Evolutionary conservation across 176 grass and related monocot genomes (phyloP).

Genomic region (Cenchrus purpureus): DNA sequence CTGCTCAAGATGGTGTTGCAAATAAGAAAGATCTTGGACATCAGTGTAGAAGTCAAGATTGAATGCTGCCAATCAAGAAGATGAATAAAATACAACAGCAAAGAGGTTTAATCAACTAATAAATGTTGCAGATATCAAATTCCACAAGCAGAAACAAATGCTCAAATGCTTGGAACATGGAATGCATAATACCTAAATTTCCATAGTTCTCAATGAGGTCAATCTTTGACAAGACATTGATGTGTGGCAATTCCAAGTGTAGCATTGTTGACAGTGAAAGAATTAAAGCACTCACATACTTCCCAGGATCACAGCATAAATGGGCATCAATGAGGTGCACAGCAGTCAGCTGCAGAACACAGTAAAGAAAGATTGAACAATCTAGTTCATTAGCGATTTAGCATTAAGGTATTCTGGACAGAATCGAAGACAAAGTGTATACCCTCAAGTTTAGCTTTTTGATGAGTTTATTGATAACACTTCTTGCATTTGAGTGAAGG

Average conservation of each 20-base stretch:
- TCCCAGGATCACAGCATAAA: conserved; percentile 97
- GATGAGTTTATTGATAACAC: conserved; percentile 69
- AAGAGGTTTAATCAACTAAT: conserved; percentile 31
- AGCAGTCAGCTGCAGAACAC: conserved; percentile 68
- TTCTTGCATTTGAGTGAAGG: conserved; percentile 90
- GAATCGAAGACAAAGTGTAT: conserved; percentile 30
- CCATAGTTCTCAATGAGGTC: conserved; percentile 93
- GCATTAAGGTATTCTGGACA: neutral
- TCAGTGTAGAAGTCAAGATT: conserved; percentile 97
- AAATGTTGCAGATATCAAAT: neutral
- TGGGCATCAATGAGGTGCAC: conserved; percentile 90
- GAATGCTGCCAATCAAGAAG: conserved; percentile 63
- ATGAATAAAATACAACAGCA: conserved; percentile 36
- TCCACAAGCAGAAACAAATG: conserved; percentile 12
- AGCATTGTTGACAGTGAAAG: conserved; percentile 95
- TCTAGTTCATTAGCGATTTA: conserved; percentile 10
- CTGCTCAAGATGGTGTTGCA: conserved; percentile 86
- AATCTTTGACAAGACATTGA: conserved; percentile 97
- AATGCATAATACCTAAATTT: conserved; percentile 67
- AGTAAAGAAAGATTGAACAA: neutral
- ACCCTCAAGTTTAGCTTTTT: conserved; percentile 88
- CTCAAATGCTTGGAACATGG: neutral
- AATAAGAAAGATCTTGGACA: conserved; percentile 89
- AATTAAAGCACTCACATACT: conserved; percentile 95
- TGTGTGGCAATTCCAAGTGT: conserved; percentile 88